phyloP scores from a whole-genome alignment of 305 asterid genomes.

The Solanum hybrid region DNA sequence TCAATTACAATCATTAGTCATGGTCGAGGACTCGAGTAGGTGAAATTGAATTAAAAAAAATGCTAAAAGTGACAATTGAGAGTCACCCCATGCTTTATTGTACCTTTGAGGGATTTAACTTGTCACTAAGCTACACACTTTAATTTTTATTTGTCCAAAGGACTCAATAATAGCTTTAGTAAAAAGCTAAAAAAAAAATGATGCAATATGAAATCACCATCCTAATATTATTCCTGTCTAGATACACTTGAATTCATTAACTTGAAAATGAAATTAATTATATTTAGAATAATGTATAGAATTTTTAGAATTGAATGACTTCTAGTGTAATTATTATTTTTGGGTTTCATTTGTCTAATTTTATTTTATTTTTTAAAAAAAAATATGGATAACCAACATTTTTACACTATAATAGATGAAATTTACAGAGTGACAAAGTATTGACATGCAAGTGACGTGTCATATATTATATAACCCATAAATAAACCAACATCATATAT shows the following conservation, averaged over 20 bases:
- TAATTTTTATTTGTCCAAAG: background rate
- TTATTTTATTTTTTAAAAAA: background rate
- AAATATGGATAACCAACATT: background rate
- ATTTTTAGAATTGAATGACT: background rate
- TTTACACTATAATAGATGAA: background rate
- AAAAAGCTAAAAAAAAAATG: background rate
- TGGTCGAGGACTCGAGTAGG: background rate
- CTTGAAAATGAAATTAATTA: too few species aligned
- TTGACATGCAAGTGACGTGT: background rate
- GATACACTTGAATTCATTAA: background rate
- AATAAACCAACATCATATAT: background rate
- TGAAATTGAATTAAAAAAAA: background rate
- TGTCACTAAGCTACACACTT: background rate
- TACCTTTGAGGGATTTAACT: background rate
- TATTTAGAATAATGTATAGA: background rate
- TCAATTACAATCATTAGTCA: background rate
- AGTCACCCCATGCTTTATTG: background rate
- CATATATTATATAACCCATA: background rate
- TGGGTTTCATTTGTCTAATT: background rate
- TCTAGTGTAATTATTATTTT: background rate
- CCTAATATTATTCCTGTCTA: background rate
- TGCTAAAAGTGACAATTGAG: background rate
- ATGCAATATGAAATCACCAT: background rate
- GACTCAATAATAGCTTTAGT: background rate
- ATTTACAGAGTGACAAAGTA: background rate